Evolutionary conservation across 192 early-diverging fungal species (phyloP).

Genomic region (Phlyctochytrium bullatum): DNA sequence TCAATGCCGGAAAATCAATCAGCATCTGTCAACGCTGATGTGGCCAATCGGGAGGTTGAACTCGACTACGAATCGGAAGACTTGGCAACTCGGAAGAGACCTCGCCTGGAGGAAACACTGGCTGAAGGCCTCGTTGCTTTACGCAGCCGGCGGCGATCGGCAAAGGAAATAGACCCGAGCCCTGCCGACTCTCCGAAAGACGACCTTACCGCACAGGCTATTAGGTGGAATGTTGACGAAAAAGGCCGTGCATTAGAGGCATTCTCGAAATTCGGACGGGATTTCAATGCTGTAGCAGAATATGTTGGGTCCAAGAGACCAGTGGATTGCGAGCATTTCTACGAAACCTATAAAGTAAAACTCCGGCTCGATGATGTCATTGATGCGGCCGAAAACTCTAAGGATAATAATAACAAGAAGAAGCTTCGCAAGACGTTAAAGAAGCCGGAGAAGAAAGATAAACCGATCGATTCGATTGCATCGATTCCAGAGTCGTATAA

Average conservation of each 20-base stretch:
- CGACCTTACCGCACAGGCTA: not conserved
- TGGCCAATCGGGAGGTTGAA: not conserved
- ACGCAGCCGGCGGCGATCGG: no score
- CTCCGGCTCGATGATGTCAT: constrained; percentile 18
- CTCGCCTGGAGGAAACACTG: not conserved
- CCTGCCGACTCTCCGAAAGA: not conserved
- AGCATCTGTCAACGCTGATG: no score
- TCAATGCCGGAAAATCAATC: not conserved
- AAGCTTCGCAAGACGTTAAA: no score
- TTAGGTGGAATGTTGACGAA: constrained; percentile 58
- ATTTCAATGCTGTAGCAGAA: constrained; percentile 69
- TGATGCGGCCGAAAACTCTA: not conserved
- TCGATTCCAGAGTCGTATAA: no score
- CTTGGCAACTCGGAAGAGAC: not conserved
- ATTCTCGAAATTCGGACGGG: constrained; percentile 62
- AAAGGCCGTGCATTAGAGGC: constrained; percentile 59
- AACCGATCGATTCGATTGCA: no score
- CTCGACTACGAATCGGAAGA: not conserved
- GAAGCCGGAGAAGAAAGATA: no score
- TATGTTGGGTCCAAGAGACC: constrained; percentile 74
- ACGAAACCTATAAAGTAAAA: constrained; percentile 71
- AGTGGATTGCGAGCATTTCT: constrained; percentile 77
- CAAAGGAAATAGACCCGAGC: not conserved
- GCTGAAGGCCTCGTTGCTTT: not conserved
- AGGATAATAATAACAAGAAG: constrained; percentile 12